phyloP scores from a whole-genome alignment of 257 asterid species.

The Ajuga chamaepitys region DNA sequence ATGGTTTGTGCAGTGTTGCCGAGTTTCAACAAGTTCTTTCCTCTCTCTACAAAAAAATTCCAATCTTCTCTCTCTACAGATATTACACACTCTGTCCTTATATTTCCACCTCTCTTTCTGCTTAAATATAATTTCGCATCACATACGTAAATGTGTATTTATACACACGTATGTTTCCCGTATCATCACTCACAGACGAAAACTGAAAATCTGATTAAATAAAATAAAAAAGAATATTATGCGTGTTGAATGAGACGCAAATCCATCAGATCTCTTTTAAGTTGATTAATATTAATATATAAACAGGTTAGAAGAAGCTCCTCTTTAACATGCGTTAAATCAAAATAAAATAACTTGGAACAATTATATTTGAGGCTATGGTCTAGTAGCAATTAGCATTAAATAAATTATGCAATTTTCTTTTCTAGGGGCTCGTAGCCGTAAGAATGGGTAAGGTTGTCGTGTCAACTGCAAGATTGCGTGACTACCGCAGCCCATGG shows the following conservation, averaged over 20 bases:
- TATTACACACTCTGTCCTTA: slow-evolving; percentile 19
- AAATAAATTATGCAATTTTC: background rate
- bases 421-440: slow-evolving; percentile 14
- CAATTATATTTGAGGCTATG: background rate
- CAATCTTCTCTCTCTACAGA: slow-evolving; percentile 16
- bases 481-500: slow-evolving; percentile 18
- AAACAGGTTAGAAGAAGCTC: no score
- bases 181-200: background rate
- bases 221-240: background rate
- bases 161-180: background rate
- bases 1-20: slow-evolving; percentile 28
- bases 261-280: background rate
- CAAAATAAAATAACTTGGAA: background rate
- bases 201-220: background rate
- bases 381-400: background rate
- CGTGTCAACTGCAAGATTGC: slow-evolving; percentile 23
- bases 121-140: background rate
- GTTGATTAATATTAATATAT: background rate
- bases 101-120: slow-evolving; percentile 22
- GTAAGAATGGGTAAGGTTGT: slow-evolving; percentile 18
- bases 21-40: slow-evolving; percentile 27
- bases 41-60: background rate
- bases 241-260: background rate
- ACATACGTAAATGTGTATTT: no score
- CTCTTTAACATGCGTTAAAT: background rate